A percentile compares a stretch with the other conserved stretches of the same genome.
Evolutionary conservation across 352 stramenopile species (phyloP).

Genomic region (Phytophthora aleatoria): DNA sequence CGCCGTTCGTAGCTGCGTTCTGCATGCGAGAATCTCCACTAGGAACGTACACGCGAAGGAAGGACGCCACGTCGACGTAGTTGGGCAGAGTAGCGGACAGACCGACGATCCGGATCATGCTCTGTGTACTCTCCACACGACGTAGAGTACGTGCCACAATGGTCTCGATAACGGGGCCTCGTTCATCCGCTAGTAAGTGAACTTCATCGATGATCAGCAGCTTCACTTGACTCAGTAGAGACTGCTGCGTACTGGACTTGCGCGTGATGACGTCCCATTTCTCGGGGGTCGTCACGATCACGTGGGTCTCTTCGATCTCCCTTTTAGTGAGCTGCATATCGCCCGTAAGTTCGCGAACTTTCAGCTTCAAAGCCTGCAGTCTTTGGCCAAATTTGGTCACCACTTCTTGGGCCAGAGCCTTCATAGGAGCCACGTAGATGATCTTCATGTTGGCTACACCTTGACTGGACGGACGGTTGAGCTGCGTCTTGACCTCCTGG

Average conservation of each 20-base stretch:
- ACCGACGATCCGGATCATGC: slow-evolving; percentile 97
- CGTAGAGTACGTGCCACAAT: slow-evolving; percentile 98
- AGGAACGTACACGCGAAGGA: slow-evolving; percentile 94
- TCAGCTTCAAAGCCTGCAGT: slow-evolving; percentile 58
- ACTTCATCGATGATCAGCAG: slow-evolving; percentile 99
- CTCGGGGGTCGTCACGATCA: slow-evolving; percentile 99
- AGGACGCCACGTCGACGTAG: slow-evolving; percentile 98
- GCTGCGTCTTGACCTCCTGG: slow-evolving; percentile 87
- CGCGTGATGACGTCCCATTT: slow-evolving; percentile 99
- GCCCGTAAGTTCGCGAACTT: slow-evolving; percentile 95
- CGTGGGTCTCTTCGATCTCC: slow-evolving; percentile 94
- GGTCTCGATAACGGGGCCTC: slow-evolving; percentile 98
- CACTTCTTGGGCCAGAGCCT: slow-evolving; percentile 98
- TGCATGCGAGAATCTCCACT: slow-evolving; percentile 48
- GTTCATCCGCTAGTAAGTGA: slow-evolving; percentile 98
- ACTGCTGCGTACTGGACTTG: slow-evolving; percentile 94
- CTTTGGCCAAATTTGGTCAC: slow-evolving; percentile 98
- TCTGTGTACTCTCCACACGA: slow-evolving; percentile 97
- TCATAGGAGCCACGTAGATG: slow-evolving; percentile 98
- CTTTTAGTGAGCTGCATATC: slow-evolving; percentile 98
- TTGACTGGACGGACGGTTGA: slow-evolving; percentile 42
- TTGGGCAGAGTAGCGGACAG: slow-evolving; percentile 99
- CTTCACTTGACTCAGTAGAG: slow-evolving; percentile 89
- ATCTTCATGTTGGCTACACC: slow-evolving; percentile 89
- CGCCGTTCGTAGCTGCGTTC: slow-evolving; percentile 77